These are phyloP conservation scores for Capsella bursapastoris DNA, from an alignment of 345 rosid genomes.

Conservation along the genomic window DNA sequence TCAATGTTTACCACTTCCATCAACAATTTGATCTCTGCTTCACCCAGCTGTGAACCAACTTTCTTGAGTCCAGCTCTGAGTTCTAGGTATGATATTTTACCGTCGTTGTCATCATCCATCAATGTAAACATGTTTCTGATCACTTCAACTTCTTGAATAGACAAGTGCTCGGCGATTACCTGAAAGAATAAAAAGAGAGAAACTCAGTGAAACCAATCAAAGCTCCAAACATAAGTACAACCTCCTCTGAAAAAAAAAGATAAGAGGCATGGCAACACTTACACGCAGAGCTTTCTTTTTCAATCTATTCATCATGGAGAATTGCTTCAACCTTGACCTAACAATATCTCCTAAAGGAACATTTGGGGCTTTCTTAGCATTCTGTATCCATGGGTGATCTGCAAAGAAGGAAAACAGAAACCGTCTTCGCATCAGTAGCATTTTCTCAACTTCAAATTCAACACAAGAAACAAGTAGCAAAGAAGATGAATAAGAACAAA, in stretches of 20 bases:
- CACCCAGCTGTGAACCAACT: slow-evolving; percentile 89
- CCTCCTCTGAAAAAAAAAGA: background rate
- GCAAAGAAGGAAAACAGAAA: slow-evolving; percentile 12
- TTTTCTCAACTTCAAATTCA: background rate
- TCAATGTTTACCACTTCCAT: slow-evolving; percentile 87
- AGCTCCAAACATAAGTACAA: background rate
- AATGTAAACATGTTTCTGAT: slow-evolving; percentile 88
- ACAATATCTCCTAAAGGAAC: slow-evolving; percentile 98
- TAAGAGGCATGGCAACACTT: slow-evolving; percentile 32
- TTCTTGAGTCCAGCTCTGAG: slow-evolving; percentile 83
- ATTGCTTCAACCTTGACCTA: slow-evolving; percentile 92
- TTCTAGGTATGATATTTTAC: slow-evolving; percentile 81
- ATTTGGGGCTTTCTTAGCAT: slow-evolving; percentile 95
- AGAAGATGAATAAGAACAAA: slow-evolving; percentile 3
- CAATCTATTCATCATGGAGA: slow-evolving; percentile 94
- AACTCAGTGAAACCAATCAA: slow-evolving; percentile 20
- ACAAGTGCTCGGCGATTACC: slow-evolving; percentile 97
- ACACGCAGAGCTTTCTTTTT: slow-evolving; percentile 94
- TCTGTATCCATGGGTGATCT: slow-evolving; percentile 96
- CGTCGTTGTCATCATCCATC: slow-evolving; percentile 92
- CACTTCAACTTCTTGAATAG: slow-evolving; percentile 86
- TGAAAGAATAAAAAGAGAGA: slow-evolving; percentile 35
- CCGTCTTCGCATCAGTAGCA: background rate
- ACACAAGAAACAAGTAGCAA: slow-evolving; percentile 12
- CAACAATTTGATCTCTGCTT: slow-evolving; percentile 90